phyloP scores from a whole-genome alignment of 257 asterid species.

The Scutellaria minor region DNA sequence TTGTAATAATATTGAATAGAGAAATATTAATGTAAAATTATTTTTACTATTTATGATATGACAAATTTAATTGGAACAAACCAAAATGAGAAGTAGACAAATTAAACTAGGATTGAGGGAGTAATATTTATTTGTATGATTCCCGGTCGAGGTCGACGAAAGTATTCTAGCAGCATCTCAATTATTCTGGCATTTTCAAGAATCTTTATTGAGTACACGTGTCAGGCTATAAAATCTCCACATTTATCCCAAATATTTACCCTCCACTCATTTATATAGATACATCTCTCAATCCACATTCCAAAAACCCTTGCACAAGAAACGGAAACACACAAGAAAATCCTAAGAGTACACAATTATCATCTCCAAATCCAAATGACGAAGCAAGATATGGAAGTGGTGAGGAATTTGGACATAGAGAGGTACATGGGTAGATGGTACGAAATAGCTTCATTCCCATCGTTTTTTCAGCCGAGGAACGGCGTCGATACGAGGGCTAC shows the following conservation, averaged over 20 bases:
- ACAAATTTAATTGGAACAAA: too few species aligned
- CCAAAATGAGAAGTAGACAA: too few species aligned
- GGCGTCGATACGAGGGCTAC: conserved; percentile 84
- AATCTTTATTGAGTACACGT: not conserved
- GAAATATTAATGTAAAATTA: too few species aligned
- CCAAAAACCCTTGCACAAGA: conserved; percentile 24
- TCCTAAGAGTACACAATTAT: too few species aligned
- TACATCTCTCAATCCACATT: not conserved
- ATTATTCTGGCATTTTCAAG: conserved; percentile 9
- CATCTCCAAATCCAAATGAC: conserved; percentile 40
- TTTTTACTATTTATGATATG: too few species aligned
- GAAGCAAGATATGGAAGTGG: conserved; percentile 66
- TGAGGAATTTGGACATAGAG: conserved; percentile 56
- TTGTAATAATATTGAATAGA: too few species aligned
- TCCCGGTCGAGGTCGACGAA: too few species aligned
- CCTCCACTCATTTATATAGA: not conserved
- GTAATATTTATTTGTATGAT: too few species aligned
- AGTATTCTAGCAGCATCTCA: not conserved
- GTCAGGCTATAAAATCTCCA: conserved; percentile 20
- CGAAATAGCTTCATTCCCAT: conserved; percentile 86
- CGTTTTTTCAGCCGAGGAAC: conserved; percentile 66
- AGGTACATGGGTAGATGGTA: conserved; percentile 96
- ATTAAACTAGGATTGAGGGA: too few species aligned
- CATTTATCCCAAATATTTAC: not conserved
- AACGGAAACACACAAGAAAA: not conserved